Conservation (phyloP, 345 rosid species). For the Crucihimalaya himalaica region DNA sequence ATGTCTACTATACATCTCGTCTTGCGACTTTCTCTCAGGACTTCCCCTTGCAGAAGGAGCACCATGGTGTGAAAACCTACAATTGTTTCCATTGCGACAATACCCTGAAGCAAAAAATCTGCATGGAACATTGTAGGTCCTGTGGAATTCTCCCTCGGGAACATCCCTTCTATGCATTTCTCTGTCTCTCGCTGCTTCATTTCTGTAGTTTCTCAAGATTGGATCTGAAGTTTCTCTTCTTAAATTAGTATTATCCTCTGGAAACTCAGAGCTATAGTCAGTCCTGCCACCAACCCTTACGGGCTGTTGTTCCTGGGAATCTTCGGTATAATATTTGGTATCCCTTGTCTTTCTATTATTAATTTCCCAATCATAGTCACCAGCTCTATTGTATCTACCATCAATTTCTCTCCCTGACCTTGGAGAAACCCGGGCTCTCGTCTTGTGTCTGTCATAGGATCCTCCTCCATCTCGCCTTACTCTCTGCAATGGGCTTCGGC, state of each 20-base stretch:
- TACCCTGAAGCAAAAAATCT: slow-evolving; percentile 75
- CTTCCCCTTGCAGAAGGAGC: slow-evolving; percentile 40
- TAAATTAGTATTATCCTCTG: slow-evolving; percentile 44
- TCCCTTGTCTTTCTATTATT: slow-evolving; percentile 52
- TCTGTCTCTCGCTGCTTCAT: slow-evolving; percentile 50
- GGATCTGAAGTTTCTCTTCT: slow-evolving; percentile 47
- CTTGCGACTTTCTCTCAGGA: slow-evolving; percentile 59
- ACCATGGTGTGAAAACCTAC: slow-evolving; percentile 74
- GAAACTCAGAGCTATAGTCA: slow-evolving; percentile 46
- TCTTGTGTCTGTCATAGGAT: slow-evolving; percentile 57
- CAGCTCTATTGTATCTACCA: slow-evolving; percentile 83
- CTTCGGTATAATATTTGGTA: slow-evolving; percentile 52
- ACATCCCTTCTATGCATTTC: slow-evolving; percentile 49
- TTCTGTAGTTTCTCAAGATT: slow-evolving; percentile 36
- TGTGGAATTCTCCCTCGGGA: slow-evolving; percentile 51
- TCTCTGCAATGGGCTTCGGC: slow-evolving; percentile 77
- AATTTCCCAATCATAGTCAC: slow-evolving; percentile 59
- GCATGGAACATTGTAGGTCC: slow-evolving; percentile 63
- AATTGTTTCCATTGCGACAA: slow-evolving; percentile 80
- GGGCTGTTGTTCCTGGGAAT: slow-evolving; percentile 46
- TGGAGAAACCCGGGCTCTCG: slow-evolving; percentile 53
- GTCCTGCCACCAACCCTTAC: slow-evolving; percentile 45
- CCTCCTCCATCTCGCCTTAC: slow-evolving; percentile 71
- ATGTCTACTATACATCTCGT: slow-evolving; percentile 41
- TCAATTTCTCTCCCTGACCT: slow-evolving; percentile 64